A percentile compares a stretch with the other conserved stretches of the same genome.
phyloP scores from a whole-genome alignment of 164 flowering plant species.

The Liquidambar formosana region DNA sequence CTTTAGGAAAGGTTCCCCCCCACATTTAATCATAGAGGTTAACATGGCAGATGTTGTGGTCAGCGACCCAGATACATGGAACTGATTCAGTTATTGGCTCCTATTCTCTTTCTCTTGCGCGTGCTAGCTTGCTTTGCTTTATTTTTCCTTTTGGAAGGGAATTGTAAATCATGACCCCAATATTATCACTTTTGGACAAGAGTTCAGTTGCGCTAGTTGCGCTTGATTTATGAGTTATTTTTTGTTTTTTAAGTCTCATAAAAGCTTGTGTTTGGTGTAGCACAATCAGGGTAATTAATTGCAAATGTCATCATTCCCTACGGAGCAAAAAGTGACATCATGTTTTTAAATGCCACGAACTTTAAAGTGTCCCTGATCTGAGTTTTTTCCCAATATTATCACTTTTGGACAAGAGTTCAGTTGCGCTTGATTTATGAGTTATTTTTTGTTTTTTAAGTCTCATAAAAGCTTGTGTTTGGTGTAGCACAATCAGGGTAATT shows the following conservation, averaged over 20 bases:
- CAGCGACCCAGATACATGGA: neutral
- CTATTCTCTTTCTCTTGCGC: neutral
- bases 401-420: neutral
- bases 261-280: neutral
- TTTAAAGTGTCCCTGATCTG: too few relatives aligned
- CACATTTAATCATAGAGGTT: too few relatives aligned
- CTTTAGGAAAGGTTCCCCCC: too few relatives aligned
- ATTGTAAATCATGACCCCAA: too few relatives aligned
- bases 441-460: neutral
- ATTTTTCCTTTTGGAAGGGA: too few relatives aligned
- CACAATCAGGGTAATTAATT: too few relatives aligned
- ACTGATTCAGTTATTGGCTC: neutral
- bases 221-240: neutral
- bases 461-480: neutral
- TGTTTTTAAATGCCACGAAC: too few relatives aligned
- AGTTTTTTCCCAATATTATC: neutral
- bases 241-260: neutral
- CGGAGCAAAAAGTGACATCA: too few relatives aligned
- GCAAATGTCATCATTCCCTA: too few relatives aligned
- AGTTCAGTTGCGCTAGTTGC: neutral
- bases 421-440: neutral
- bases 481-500: too few relatives aligned
- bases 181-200: neutral
- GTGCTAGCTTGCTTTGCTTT: neutral
- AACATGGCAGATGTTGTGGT: neutral